Base-by-base conservation (phyloP, 768 basidiomycete genomes). In the Boletus barrowsii region DNA sequence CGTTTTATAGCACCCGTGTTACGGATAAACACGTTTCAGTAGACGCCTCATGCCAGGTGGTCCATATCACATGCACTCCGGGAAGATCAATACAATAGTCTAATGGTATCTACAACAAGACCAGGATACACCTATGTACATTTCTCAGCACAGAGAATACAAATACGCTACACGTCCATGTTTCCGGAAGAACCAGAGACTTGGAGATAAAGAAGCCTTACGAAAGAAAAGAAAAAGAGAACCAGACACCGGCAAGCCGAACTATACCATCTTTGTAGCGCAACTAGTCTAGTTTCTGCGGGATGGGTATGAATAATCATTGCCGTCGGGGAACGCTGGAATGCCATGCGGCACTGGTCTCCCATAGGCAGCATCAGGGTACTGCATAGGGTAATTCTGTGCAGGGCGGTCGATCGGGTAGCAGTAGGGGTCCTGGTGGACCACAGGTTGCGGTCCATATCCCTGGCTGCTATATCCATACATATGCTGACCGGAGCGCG, bases 341-440 rank as follows among this genome's bases (percentile, higher is more conserved):
- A 49, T 18, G 24, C 53, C 53, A 52, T 68, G 64, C 15, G 57
- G 26, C 33, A 4, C 52, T 29, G 37, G 26, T 50, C 62, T 54
- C 22, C 42, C 44, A 30, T 54, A 54, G 47, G 54, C 1, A 39
- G 57, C 2, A 32, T 56, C 62, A 2, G 54, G 3, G 47, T 59
- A 53, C n/a, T 55, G 55, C 18, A 36, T 7, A 3, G 58, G 50
- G 41, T 54, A 59, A 42, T 26, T 22, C 37, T 58, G 66, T 17
- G 47, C 5, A 20, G 51, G 26, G n/a, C 61, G 55, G 15, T 66
- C 62, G 50, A 54, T 26, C 15, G 54, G 2, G 39, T 57, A 60
- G 22, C 30, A 5, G 32, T 66, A 66, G n/a, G 45, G 3, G n/a
- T 42, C 53, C 42, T 49, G 63, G 18, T 56, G 58, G 17, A 61